phyloP scores from a whole-genome alignment of 805 yeast species.

The Candida peoriensis region DNA sequence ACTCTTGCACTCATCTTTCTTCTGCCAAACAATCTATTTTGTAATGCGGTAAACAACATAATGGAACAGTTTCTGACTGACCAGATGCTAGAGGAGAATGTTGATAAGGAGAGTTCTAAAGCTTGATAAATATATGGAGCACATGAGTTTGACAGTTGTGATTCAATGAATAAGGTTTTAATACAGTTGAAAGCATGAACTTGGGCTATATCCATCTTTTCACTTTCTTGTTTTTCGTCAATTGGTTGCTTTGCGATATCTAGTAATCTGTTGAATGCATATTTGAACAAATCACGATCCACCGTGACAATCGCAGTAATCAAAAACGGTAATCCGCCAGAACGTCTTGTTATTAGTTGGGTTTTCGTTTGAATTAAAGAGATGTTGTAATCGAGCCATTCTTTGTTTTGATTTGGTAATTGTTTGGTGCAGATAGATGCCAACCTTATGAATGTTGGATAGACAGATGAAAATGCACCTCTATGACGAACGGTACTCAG shows the following conservation, averaged over 20 bases:
- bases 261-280: conserved; percentile 48
- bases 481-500: conserved; percentile 74
- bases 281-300: conserved; percentile 35
- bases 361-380: conserved; percentile 46
- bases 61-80: conserved; percentile 87
- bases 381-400: conserved; percentile 60
- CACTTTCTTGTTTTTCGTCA: conserved; percentile 39
- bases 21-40: conserved; percentile 73
- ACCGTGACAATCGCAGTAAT: conserved; percentile 65
- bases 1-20: conserved; percentile 49
- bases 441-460: conserved; percentile 69
- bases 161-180: conserved; percentile 66
- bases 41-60: conserved; percentile 85
- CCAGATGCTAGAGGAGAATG: conserved; percentile 72
- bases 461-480: conserved; percentile 87
- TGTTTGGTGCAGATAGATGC: conserved; percentile 51
- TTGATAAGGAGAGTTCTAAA: conserved; percentile 52
- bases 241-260: conserved; percentile 51
- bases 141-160: conserved; percentile 52
- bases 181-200: conserved; percentile 92
- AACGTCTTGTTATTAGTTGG: conserved; percentile 77
- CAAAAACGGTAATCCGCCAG: conserved; percentile 87
- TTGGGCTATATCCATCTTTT: conserved; percentile 75
- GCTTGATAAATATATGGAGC: conserved; percentile 50
- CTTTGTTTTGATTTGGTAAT: conserved; percentile 35